Evolutionary conservation across 2,329 filamentous ascomycete genomes (phyloP).

Genomic region (Chrysoporthe deuterocubensis): DNA sequence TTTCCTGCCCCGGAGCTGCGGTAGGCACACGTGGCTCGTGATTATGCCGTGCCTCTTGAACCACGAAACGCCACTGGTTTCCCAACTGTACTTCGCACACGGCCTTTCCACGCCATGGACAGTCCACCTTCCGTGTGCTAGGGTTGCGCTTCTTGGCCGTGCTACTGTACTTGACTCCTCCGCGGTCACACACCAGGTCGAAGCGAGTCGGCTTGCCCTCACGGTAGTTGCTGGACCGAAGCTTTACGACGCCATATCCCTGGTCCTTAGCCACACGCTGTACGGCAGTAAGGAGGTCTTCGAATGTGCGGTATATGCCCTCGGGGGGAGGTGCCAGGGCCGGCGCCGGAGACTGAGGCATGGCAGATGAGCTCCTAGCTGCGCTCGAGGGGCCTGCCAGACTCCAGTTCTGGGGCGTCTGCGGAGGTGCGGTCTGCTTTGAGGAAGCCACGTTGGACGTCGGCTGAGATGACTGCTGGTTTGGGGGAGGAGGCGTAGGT

Average conservation of each 20-base stretch:
- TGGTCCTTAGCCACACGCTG: conserved; percentile 65
- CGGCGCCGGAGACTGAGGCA: conserved; percentile 53
- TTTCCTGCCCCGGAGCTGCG: conserved; percentile 59
- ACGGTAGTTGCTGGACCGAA: conserved; percentile 66
- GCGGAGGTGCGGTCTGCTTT: conserved; percentile 27
- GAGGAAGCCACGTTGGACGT: conserved; percentile 26
- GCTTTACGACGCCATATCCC: conserved; percentile 65
- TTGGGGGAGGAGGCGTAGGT: conserved; percentile 27
- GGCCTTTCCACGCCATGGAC: conserved; percentile 65
- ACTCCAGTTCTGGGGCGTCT: conserved; percentile 29
- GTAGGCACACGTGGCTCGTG: conserved; percentile 62
- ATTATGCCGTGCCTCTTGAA: conserved; percentile 64
- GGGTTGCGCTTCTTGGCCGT: conserved; percentile 68
- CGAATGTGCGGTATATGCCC: conserved; percentile 63
- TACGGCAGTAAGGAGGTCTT: conserved; percentile 61
- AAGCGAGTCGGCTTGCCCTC: conserved; percentile 66
- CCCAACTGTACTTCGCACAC: conserved; percentile 66
- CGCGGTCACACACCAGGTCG: conserved; percentile 66
- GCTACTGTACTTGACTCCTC: conserved; percentile 67
- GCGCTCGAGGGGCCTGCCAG: conserved; percentile 32
- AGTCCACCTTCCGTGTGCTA: conserved; percentile 67
- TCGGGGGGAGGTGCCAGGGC: conserved; percentile 60
- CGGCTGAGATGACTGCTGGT: conserved; percentile 26
- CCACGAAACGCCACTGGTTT: conserved; percentile 67
- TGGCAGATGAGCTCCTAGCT: conserved; percentile 39